Percentiles rank a stretch among this genome's conserved stretches.
These are phyloP conservation scores for Schizonepeta tenuifolia DNA, from an alignment of 257 asterid species.

Conservation along the genomic window DNA sequence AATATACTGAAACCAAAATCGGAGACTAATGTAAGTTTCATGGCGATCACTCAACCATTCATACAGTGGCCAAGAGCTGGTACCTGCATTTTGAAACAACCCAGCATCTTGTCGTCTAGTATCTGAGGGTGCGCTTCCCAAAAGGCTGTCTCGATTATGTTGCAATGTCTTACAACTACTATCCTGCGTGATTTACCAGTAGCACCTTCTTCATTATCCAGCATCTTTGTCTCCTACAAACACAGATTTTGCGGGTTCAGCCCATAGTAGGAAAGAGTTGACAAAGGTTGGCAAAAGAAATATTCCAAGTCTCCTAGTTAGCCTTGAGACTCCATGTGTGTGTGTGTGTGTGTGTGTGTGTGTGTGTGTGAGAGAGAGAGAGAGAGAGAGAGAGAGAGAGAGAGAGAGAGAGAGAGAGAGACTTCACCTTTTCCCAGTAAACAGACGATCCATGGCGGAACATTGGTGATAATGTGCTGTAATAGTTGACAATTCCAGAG, in stretches of 20 bases:
- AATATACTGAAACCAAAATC: background rate
- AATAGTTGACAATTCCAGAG: conserved; percentile 55
- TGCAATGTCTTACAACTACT: conserved; percentile 55
- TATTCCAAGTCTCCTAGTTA: background rate
- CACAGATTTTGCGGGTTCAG: background rate
- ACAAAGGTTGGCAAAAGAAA: background rate
- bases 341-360: background rate
- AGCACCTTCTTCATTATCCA: conserved; percentile 38
- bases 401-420: conserved; percentile 26
- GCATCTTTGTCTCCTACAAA: conserved; percentile 41
- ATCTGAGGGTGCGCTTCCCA: conserved; percentile 75
- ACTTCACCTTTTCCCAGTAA: conserved; percentile 64
- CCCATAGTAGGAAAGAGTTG: background rate
- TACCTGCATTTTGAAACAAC: conserved; percentile 1
- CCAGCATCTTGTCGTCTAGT: conserved; percentile 44
- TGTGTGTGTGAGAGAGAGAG: background rate
- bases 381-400: background rate
- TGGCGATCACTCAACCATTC: background rate
- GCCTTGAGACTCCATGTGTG: background rate
- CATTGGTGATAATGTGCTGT: conserved; percentile 58
- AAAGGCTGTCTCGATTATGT: conserved; percentile 66
- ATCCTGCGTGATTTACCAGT: conserved; percentile 48
- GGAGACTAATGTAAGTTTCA: background rate
- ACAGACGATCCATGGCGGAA: conserved; percentile 83
- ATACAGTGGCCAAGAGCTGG: background rate